Conservation (phyloP, 192 early-diverging fungal genomes). For the Chytriomyces confervae region DNA sequence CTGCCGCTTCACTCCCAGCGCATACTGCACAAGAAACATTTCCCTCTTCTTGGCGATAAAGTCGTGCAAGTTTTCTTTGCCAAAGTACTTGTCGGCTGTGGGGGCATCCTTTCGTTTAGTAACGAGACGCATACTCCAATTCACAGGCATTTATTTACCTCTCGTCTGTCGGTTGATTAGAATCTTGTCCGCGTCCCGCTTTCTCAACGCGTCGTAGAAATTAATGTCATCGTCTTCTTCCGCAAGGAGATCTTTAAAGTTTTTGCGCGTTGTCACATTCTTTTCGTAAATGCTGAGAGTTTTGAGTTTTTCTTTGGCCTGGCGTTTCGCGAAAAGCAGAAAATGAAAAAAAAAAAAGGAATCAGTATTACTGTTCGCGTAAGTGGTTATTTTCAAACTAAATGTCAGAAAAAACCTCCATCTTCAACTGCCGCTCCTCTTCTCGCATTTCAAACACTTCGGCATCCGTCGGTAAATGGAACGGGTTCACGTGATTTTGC, state of each 20-base stretch:
- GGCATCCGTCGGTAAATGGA: slow-evolving; percentile 61
- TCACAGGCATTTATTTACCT: slow-evolving; percentile 37
- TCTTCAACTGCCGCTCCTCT: slow-evolving; percentile 50
- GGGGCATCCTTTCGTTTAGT: background rate
- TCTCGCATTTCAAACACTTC: slow-evolving; percentile 63
- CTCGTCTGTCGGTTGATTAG: slow-evolving; percentile 53
- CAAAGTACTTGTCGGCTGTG: slow-evolving; percentile 59
- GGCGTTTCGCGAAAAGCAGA: background rate
- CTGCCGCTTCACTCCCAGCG: slow-evolving; percentile 63
- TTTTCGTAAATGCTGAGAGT: slow-evolving; percentile 58
- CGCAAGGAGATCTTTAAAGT: slow-evolving; percentile 60
- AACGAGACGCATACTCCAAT: background rate
- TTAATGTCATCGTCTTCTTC: slow-evolving; percentile 60
- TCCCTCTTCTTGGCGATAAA: slow-evolving; percentile 66
- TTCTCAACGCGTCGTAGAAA: slow-evolving; percentile 56
- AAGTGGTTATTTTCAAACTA: background rate
- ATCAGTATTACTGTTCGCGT: too few relatives aligned
- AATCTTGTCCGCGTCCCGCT: slow-evolving; percentile 58
- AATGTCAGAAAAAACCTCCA: slow-evolving; percentile 39
- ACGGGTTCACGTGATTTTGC: slow-evolving; percentile 48
- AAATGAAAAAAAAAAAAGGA: too few relatives aligned
- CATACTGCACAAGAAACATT: slow-evolving; percentile 67
- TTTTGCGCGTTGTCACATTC: slow-evolving; percentile 51
- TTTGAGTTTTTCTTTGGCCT: slow-evolving; percentile 55
- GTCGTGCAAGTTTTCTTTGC: slow-evolving; percentile 63